Evolutionary conservation across 208 protist species (phyloP), one percentile per base, ranked within the genome.

Genomic region (Crithidia sp.): DNA sequence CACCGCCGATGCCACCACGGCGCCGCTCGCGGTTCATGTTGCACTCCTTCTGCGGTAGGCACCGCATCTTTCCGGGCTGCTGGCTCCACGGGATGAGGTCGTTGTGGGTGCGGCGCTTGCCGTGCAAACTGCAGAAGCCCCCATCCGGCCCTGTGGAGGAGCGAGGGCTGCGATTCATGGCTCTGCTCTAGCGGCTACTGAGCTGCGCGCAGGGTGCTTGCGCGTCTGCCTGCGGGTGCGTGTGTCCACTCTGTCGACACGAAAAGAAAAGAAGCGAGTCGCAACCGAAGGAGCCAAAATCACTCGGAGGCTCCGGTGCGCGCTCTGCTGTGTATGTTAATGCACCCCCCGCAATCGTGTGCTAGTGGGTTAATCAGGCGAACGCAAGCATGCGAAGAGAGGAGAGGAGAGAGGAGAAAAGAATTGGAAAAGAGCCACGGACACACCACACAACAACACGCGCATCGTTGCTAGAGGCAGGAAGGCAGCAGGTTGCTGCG

Each of bases 71-170:
- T 50, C 81, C 86, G 36, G 86, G 77, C 19, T 88, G 73, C 45
- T 83, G 81, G 56, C 83, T 82, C 58, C 81, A 65, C 44, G 87
- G 81, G n/a, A 93, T 82, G 55, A 96, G 74, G 61, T 96, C 92
- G 6, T 59, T 47, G 19, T 77, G 71, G 39, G 62, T 67, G 59
- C 92, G 86, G 55, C 85, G 86, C 19, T 83, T 74, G 58, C 78
- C 68, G 77, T 96, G 92, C 54, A 93, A 40, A 17, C 79, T 76
- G 70, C 91, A 95, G 71, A 92, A 84, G 49, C 87, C 88, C 70
- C 77, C 88, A 40, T 95, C 89, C 41, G 58, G 50, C 5, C 36
- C 77, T 52, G 60, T 59, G n/a, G 60, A 73, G 68, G 59, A 68
- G 58, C 71, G 72, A 7, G 56, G 62, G 55, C 72, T 59, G 36